Conservation (phyloP, 306 rosid species). For the Pterocarpus macrocarpus region DNA sequence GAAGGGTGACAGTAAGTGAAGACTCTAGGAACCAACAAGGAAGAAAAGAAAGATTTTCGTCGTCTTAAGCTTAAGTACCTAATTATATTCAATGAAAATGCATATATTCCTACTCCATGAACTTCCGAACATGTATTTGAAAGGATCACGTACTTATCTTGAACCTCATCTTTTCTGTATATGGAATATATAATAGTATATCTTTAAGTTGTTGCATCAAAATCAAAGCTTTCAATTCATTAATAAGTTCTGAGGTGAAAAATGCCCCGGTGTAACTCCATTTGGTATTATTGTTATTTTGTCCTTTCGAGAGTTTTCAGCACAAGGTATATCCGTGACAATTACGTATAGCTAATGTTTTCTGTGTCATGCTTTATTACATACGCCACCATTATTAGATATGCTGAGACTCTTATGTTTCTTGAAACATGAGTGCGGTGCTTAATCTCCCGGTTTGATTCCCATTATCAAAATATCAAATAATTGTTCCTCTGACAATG, state of each 20-base stretch:
- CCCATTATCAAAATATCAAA: background rate
- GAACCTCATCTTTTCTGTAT: no score
- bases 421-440: background rate
- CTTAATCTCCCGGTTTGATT: background rate
- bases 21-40: background rate
- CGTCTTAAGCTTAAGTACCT: background rate
- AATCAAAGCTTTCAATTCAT: no score
- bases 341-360: no score
- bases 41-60: slow-evolving; percentile 2
- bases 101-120: slow-evolving; percentile 23
- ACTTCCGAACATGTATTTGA: background rate
- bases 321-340: no score
- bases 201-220: no score
- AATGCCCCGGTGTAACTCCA: no score
- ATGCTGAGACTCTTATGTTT: background rate
- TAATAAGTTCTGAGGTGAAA: no score
- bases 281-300: no score
- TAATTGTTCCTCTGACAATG: background rate
- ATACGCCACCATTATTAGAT: background rate
- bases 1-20: background rate
- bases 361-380: no score
- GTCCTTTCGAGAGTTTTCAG: no score
- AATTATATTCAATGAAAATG: background rate
- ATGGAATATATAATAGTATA: no score
- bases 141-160: background rate